These are phyloP conservation scores for Aspergillus japonicus DNA, from an alignment of 2,329 filamentous ascomycete species.

Conservation along the genomic window DNA sequence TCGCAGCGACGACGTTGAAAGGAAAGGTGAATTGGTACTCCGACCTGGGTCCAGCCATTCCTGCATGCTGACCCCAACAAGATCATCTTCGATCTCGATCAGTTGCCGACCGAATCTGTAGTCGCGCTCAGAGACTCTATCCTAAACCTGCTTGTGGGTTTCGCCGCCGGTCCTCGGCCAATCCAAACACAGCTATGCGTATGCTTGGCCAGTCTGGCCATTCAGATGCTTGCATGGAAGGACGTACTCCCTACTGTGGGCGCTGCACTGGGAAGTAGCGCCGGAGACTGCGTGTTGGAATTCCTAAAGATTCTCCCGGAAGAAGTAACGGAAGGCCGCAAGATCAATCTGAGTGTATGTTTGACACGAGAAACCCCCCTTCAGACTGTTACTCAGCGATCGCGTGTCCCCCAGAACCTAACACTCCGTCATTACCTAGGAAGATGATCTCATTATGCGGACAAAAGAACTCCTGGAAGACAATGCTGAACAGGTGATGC, in stretches of 20 bases:
- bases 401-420: conserved; percentile 44
- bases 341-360: conserved; percentile 98
- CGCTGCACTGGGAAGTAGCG: conserved; percentile 66
- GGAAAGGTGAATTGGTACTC: conserved; percentile 73
- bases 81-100: conserved; percentile 95
- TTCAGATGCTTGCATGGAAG: conserved; percentile 95
- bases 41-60: conserved; percentile 6
- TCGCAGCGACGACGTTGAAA: conserved; percentile 94
- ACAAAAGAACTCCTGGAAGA: conserved; percentile 87
- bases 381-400: conserved; percentile 43
- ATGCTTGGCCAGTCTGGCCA: conserved; percentile 88
- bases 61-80: conserved; percentile 45
- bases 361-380: conserved; percentile 49
- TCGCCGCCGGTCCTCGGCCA: conserved; percentile 75
- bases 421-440: conserved; percentile 60
- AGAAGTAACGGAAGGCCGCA: conserved; percentile 98
- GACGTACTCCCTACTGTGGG: conserved; percentile 84
- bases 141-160: conserved; percentile 75
- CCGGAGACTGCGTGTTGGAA: conserved; percentile 84
- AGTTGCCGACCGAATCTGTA: conserved; percentile 75
- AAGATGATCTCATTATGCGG: conserved; percentile 86
- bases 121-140: conserved; percentile 79
- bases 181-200: conserved; percentile 92
- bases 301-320: conserved; percentile 96
- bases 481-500: conserved; percentile 84